Evolutionary conservation across 164 flowering plant genomes (phyloP).

Genomic region (Nymphaea colorata): DNA sequence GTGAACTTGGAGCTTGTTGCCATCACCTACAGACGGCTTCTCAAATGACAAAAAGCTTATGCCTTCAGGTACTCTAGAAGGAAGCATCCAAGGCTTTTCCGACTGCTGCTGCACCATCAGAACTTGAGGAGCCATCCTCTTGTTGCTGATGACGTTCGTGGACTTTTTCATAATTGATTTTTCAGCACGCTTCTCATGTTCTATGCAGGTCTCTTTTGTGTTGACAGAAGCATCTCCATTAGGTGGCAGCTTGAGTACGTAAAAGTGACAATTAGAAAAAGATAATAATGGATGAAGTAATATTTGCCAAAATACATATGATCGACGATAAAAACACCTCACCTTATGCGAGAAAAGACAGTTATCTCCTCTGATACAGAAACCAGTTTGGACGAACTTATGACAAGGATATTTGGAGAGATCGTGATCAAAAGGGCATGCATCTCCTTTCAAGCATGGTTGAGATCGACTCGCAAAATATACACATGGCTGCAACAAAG

Average conservation of each 20-base stretch:
- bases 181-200: conserved; percentile 7
- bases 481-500: conserved; percentile 55
- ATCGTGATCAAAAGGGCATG: conserved; percentile 80
- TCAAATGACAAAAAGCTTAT: conserved; percentile 26
- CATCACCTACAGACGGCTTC: conserved; percentile 11
- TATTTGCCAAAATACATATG: background rate
- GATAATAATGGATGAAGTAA: background rate
- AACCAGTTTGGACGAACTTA: conserved; percentile 38
- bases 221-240: conserved; percentile 13
- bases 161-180: conserved; percentile 14
- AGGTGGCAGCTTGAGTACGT: conserved; percentile 17
- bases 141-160: conserved; percentile 5
- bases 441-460: conserved; percentile 85
- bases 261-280: background rate
- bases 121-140: conserved; percentile 9
- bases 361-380: conserved; percentile 52
- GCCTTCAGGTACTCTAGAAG: conserved; percentile 39
- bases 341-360: conserved; percentile 93
- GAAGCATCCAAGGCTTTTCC: conserved; percentile 13
- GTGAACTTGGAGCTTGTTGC: conserved; percentile 5
- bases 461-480: conserved; percentile 38
- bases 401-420: conserved; percentile 80
- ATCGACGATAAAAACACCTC: conserved; percentile 1
- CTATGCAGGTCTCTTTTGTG: background rate
- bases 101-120: conserved; percentile 6